These are phyloP conservation scores for Pichia ethanolica DNA, from an alignment of 805 yeast species.

Conservation along the genomic window DNA sequence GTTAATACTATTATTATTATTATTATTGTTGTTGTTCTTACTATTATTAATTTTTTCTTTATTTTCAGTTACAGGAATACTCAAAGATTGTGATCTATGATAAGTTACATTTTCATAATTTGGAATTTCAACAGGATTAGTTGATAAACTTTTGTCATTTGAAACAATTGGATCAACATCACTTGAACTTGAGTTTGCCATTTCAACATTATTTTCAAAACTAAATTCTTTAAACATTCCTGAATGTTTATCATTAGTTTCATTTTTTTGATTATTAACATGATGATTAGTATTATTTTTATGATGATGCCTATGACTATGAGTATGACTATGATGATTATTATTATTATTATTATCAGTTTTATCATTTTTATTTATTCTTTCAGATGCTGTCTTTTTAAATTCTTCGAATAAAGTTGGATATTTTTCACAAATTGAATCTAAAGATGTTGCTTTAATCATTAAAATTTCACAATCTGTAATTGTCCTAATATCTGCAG, in stretches of 20 bases:
- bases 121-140: neutral
- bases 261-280: neutral
- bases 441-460: slow-evolving; percentile 47
- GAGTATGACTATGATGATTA: slow-evolving; percentile 13
- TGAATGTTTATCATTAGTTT: neutral
- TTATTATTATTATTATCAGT: slow-evolving; percentile 9
- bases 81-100: neutral
- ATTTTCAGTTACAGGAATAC: neutral
- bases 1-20: neutral
- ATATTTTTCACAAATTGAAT: slow-evolving; percentile 47
- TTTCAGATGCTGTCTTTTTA: slow-evolving; percentile 49
- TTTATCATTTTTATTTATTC: slow-evolving; percentile 23
- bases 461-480: slow-evolving; percentile 53
- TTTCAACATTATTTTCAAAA: neutral
- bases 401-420: slow-evolving; percentile 55
- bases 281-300: neutral
- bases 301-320: slow-evolving; percentile 9
- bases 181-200: neutral
- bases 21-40: neutral
- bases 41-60: neutral
- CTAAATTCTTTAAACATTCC: neutral
- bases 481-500: slow-evolving; percentile 60
- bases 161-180: neutral
- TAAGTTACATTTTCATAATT: too few species aligned
- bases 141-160: neutral